Percentiles rank a stretch among this genome's conserved stretches.
Evolutionary conservation across 2,329 filamentous ascomycete genomes (phyloP).

Genomic region (Phialophora chinensis): DNA sequence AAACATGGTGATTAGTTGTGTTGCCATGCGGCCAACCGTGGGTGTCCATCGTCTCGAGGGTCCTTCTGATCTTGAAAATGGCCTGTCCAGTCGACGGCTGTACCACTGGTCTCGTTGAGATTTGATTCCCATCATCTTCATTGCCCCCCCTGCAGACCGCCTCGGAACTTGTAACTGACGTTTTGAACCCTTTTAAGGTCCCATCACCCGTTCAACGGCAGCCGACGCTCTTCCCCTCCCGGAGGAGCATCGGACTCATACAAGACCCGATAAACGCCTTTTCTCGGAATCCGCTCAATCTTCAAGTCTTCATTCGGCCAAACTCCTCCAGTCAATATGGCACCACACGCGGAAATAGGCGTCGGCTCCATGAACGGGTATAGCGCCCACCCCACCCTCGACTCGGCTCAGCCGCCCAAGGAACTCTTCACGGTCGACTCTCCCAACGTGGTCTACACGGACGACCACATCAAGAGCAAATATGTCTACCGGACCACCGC

Average conservation of each 20-base stretch:
- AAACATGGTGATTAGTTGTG: slow-evolving; percentile 2
- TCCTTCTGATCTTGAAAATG: not conserved
- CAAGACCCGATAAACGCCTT: slow-evolving; percentile 52
- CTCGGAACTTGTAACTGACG: slow-evolving; percentile 20
- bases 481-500: slow-evolving; percentile 96
- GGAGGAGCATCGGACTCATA: slow-evolving; percentile 74
- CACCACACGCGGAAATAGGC: slow-evolving; percentile 81
- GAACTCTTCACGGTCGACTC: slow-evolving; percentile 86
- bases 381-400: slow-evolving; percentile 49
- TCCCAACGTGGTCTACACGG: slow-evolving; percentile 89
- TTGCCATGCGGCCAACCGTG: slow-evolving; percentile 28
- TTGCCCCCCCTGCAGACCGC: slow-evolving; percentile 11
- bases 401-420: slow-evolving; percentile 48
- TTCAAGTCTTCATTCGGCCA: slow-evolving; percentile 48
- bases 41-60: not conserved
- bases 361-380: slow-evolving; percentile 62
- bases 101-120: slow-evolving; percentile 22
- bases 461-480: slow-evolving; percentile 85
- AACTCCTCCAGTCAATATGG: slow-evolving; percentile 66
- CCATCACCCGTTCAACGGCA: slow-evolving; percentile 96
- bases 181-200: slow-evolving; percentile 60
- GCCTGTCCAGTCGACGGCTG: slow-evolving; percentile 7
- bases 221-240: slow-evolving; percentile 87
- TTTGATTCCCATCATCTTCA: slow-evolving; percentile 8
- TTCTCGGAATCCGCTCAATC: slow-evolving; percentile 28